phyloP scores from a whole-genome alignment of 495 filamentous ascomycete species.

The Echria macrotheca region DNA sequence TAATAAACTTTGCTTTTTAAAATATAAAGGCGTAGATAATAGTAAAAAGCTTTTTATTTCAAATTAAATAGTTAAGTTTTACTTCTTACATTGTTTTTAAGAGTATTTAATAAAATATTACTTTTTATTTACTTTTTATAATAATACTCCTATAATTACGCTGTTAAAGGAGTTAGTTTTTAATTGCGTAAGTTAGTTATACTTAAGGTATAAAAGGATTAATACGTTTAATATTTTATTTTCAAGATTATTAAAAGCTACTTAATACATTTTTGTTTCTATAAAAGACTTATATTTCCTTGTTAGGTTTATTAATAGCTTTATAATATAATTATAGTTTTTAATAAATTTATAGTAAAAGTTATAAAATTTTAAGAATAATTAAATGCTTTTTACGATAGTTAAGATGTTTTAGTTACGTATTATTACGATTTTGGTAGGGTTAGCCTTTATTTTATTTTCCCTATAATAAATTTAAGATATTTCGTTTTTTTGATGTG shows the following conservation, averaged over 20 bases:
- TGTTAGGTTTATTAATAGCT: not conserved
- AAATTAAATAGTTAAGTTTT: too few relatives aligned
- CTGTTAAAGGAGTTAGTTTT: not conserved
- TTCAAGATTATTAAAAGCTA: not conserved
- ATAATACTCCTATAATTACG: not conserved
- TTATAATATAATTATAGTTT: conserved; percentile 4
- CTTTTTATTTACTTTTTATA: not conserved
- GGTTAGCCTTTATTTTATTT: conserved; percentile 2
- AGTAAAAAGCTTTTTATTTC: too few relatives aligned
- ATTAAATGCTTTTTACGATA: conserved; percentile 1
- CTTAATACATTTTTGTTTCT: not conserved
- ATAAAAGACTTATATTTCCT: not conserved
- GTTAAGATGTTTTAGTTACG: not conserved
- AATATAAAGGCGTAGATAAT: too few relatives aligned
- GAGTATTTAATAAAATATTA: not conserved
- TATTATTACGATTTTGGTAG: not conserved
- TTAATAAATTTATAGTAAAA: conserved; percentile 9
- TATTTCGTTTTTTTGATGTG: conserved; percentile 19
- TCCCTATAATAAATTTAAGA: conserved; percentile 21
- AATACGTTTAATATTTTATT: not conserved
- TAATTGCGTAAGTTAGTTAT: not conserved
- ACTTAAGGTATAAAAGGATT: not conserved
- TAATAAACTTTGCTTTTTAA: too few relatives aligned
- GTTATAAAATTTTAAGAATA: conserved; percentile 10
- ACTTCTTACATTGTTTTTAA: not conserved